Percentiles rank a stretch among this genome's conserved stretches.
Evolutionary conservation across 192 early-diverging fungal genomes (phyloP).

Genomic region (Cladochytrium replicatum): DNA sequence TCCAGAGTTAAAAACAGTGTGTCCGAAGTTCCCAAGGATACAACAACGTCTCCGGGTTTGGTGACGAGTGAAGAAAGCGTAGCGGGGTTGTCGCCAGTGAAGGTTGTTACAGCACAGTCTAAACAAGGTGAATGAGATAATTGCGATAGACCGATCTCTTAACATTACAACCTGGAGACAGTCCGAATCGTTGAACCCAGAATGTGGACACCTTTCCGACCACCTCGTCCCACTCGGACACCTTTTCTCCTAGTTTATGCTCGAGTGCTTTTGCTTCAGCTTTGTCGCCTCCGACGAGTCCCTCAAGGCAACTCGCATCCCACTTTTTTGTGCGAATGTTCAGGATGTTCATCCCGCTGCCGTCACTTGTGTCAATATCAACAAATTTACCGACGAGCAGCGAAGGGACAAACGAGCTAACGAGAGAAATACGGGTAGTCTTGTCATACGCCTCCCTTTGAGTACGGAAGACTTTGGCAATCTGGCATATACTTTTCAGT

Average conservation of each 20-base stretch:
- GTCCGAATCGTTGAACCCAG: constrained; percentile 56
- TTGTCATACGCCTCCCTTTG: constrained; percentile 21
- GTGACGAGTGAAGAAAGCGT: constrained; percentile 50
- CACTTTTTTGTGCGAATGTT: constrained; percentile 49
- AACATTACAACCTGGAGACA: constrained; percentile 50
- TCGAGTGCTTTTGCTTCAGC: no score
- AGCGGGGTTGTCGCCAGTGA: constrained; percentile 76
- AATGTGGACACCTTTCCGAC: constrained; percentile 50
- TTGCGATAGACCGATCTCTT: constrained; percentile 4
- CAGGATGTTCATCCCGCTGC: constrained; percentile 72
- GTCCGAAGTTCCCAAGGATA: constrained; percentile 76
- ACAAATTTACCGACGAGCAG: constrained; percentile 47
- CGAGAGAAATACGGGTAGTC: constrained; percentile 57
- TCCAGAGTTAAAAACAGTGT: constrained; percentile 48
- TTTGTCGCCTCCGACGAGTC: constrained; percentile 28
- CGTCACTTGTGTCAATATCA: constrained; percentile 62
- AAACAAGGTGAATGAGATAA: neutral
- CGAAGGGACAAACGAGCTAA: constrained; percentile 61
- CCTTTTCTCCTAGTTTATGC: no score
- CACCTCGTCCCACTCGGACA: no score
- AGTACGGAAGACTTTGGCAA: constrained; percentile 32
- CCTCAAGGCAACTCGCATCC: constrained; percentile 33
- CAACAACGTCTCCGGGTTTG: constrained; percentile 41
- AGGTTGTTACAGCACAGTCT: constrained; percentile 51
- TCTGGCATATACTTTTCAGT: constrained; percentile 5